These are phyloP conservation scores for Medicago ruthenica DNA, from an alignment of 306 rosid species.

Conservation along the genomic window DNA sequence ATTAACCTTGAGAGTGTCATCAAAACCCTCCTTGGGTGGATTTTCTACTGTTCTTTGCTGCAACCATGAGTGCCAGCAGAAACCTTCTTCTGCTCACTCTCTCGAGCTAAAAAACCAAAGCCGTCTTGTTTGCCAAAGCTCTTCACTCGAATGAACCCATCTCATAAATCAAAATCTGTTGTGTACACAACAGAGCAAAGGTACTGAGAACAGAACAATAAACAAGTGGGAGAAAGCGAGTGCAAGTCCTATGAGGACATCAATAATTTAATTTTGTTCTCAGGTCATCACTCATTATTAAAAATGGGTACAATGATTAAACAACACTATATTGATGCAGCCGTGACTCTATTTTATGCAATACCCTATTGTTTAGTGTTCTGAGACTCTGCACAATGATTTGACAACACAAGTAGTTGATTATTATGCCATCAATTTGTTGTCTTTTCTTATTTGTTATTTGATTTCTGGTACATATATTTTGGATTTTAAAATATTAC, in stretches of 20 bases:
- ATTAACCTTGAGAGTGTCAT: slow-evolving; percentile 6
- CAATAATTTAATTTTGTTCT: neutral
- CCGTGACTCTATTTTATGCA: neutral
- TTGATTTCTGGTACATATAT: neutral
- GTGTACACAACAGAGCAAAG: neutral
- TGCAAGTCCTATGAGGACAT: neutral
- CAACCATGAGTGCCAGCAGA: neutral
- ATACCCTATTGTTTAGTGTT: neutral
- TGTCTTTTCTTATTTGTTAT: neutral
- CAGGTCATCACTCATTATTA: neutral
- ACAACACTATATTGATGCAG: neutral
- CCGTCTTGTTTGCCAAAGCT: neutral
- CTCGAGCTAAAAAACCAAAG: neutral
- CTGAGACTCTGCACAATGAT: neutral
- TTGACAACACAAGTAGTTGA: slow-evolving; percentile 1
- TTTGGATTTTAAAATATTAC: neutral
- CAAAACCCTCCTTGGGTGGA: slow-evolving; percentile 8
- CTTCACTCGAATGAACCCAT: neutral
- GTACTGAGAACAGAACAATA: neutral
- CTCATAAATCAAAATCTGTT: neutral
- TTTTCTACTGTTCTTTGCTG: neutral
- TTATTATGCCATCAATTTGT: neutral
- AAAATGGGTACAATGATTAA: slow-evolving; percentile 4
- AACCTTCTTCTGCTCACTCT: slow-evolving; percentile 12
- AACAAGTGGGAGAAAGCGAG: neutral